Base-by-base conservation (phyloP, 1,284 basidiomycete genomes). In the Caloboletus firmus region DNA sequence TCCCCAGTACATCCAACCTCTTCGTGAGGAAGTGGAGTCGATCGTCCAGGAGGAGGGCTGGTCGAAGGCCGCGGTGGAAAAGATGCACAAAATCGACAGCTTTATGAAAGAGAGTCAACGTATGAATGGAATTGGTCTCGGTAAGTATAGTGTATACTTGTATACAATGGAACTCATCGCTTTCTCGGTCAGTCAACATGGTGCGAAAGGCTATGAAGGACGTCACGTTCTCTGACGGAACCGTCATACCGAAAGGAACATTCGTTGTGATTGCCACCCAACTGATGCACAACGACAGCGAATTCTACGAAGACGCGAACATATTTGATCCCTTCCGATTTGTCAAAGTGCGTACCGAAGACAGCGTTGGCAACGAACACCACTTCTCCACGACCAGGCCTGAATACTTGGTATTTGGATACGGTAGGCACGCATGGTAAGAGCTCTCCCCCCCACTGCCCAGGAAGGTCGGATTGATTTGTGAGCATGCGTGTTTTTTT, bases 61-160 rank as follows among this genome's bases (percentile, higher is more conserved):
- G 77, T 72, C 76, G 7, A 78, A 76, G 56, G 59, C 45, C 1
- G 70, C 73, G 0, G 51, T 80, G 31, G 66, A 56, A 44, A 73
- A 72, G 48, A 75, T 80, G 74, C 57, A 61, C 51, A 77, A 74
- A 59, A 41, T 79, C 1, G 79, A 81, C 62, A 81, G 79, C 57
- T 78, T 81, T 62, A 32, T 80, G 35, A 72, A 70, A 44, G 80
- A 81, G 61, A 67, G 68, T 0, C 68, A 72, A 51, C 69, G 79
- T 2, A 45, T 71, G 20, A 61, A 69, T 36, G 67, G 70, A 0
- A 28, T 72, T 49, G 47, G 22, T 53, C 15, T 35, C 5, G 48
- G 74, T 75, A 58, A 45, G 69, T 65, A 35, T 26, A 10, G 17
- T 31, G 26, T 2, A 26, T 20, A 37, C 18, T 11, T 2, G 24